A percentile compares a stretch with the other conserved stretches of the same genome.
phyloP scores from a whole-genome alignment of 1,284 basidiomycete species.

The Pseudozyma hubeiensis region DNA sequence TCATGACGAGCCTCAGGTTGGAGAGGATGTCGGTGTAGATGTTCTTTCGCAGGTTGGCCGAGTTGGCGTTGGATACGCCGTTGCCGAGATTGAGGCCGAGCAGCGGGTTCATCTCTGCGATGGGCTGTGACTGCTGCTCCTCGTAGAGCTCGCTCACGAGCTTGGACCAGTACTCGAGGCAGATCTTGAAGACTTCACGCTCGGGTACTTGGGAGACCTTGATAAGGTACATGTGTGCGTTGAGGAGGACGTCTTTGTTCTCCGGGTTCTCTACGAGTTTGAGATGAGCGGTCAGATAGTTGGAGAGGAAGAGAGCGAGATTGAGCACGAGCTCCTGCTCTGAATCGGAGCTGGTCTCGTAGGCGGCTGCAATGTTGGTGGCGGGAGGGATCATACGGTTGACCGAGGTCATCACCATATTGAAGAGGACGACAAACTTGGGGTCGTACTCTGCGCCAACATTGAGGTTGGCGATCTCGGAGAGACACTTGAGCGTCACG shows the following conservation, averaged over 20 bases:
- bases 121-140: conserved; percentile 91
- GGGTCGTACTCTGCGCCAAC: conserved; percentile 98
- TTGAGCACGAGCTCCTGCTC: conserved; percentile 98
- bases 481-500: conserved; percentile 94
- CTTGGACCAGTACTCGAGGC: conserved; percentile 98
- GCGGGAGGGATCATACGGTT: conserved; percentile 74
- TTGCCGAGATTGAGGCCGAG: conserved; percentile 81
- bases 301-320: conserved; percentile 94
- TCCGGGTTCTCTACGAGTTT: conserved; percentile 90
- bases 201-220: conserved; percentile 99
- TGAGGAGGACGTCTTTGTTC: conserved; percentile 86
- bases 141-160: conserved; percentile 97
- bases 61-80: conserved; percentile 41
- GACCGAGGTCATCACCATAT: conserved; percentile 72
- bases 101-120: conserved; percentile 90
- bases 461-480: conserved; percentile 86
- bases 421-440: conserved; percentile 97
- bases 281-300: conserved; percentile 87
- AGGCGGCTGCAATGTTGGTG: conserved; percentile 85
- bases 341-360: conserved; percentile 87
- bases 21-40: conserved; percentile 89
- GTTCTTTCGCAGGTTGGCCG: conserved; percentile 81
- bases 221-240: conserved; percentile 93
- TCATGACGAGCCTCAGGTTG: conserved; percentile 94
- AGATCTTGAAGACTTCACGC: conserved; percentile 99